phyloP scores from a whole-genome alignment of 257 asterid species.

The Solanum arcanum region DNA sequence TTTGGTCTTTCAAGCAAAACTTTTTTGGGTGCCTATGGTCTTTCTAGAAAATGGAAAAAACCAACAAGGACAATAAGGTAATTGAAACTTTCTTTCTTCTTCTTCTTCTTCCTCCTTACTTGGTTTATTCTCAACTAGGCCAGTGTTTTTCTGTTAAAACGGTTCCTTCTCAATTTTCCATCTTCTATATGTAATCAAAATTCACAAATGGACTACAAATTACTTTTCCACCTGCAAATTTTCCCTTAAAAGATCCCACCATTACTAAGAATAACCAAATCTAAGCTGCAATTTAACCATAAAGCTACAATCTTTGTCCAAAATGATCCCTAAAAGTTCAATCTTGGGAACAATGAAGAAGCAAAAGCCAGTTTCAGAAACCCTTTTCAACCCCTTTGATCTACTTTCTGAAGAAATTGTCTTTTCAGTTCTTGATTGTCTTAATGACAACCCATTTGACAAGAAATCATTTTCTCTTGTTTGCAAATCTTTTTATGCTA shows the following conservation, averaged over 20 bases:
- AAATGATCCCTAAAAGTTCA: not conserved
- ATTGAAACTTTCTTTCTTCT: slow-evolving; percentile 2
- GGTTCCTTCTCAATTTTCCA: slow-evolving; percentile 21
- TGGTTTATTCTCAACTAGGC: slow-evolving; percentile 5
- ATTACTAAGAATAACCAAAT: not conserved
- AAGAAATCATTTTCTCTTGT: slow-evolving; percentile 74
- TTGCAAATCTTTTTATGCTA: slow-evolving; percentile 44
- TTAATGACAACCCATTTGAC: slow-evolving; percentile 58
- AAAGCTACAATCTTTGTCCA: not conserved
- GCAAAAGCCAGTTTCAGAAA: slow-evolving; percentile 19
- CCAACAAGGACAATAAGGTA: slow-evolving; percentile 26
- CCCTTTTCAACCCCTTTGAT: slow-evolving; percentile 46
- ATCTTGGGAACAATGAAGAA: slow-evolving; percentile 46
- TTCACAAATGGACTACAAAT: not conserved
- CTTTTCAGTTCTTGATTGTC: slow-evolving; percentile 52
- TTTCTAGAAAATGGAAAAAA: not conserved
- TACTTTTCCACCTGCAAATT: not conserved
- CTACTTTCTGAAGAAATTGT: slow-evolving; percentile 61
- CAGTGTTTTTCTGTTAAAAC: slow-evolving; percentile 35
- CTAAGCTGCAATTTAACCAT: not conserved
- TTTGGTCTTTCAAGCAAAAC: not conserved
- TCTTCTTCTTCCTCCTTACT: slow-evolving; percentile 13
- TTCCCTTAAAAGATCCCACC: not conserved
- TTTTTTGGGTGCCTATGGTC: not conserved
- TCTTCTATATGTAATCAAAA: not conserved